Base-by-base conservation (phyloP, 768 basidiomycete species). In the Amanita pallidorosea region DNA sequence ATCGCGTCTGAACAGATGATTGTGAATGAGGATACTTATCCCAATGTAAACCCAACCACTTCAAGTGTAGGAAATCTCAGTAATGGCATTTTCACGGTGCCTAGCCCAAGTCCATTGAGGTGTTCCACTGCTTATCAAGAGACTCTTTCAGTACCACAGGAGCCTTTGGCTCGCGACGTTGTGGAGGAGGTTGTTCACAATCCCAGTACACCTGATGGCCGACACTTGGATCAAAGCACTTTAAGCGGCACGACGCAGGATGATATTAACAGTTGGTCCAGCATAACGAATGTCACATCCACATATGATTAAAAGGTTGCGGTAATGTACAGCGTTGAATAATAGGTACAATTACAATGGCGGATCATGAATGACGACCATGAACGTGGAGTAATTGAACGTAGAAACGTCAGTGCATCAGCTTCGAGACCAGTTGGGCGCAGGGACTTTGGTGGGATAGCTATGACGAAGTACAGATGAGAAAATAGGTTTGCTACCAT, bases 51-150 rank as follows among this genome's bases (percentile, higher is more conserved):
- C 17, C 5, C 40, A 27, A 18, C 43, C 7, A 18, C 29, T n/a
- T 18, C 29, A 27, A 29, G 27, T 17, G 27, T 27, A 9, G 43
- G 43, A 45, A 45, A 45, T 29, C 25, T 45, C 40, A 51, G 27
- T 33, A 51, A 51, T 25, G 33, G 42, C 20, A 18, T 17, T n/a
- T 35, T 50, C 43, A 60, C 58, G 15, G 63, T 67, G 45, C 68
- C 72, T 2, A 75, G 70, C 55, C 66, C 67, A 12, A 74, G 75
- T 51, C 69, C 70, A n/a, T 58, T 74, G 25, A 65, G 70, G 44
- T 66, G 73, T 51, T 70, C 69, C 9, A 70, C 68, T 29, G 72
- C 71, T 8, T 72, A 64, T 45, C 57, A 55, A 7, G 40, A 36
- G 8, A 22, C 34, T 15, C 18, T 13, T 5, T 18, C n/a, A 18